Base-by-base conservation (phyloP, 129 eudicot species). In the Helianthus tuberosus region DNA sequence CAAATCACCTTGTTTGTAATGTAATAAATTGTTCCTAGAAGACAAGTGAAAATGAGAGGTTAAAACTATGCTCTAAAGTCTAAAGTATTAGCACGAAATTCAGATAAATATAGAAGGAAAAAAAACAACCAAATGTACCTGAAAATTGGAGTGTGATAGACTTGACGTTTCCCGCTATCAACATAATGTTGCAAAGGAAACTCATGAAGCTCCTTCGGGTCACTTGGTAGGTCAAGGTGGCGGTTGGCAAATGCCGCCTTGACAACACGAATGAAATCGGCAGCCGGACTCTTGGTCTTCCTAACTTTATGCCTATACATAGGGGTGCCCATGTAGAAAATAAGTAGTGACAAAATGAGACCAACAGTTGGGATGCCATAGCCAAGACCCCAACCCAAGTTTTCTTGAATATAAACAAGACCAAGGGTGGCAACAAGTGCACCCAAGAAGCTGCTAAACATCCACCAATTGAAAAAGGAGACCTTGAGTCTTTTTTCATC, bases 401-500 rank as follows among this genome's bases (percentile, higher is more conserved):
- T 94, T 49, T 94, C 98, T 86, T 94, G 98, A 41, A 94, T 88
- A 72, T 94, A 94, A 8, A 94, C 98, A 43, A 94, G 89, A 20
- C 91, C 97, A 47, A 88, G 79, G 8, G 87, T 88, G 11, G 98
- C 98, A 43, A 90, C 46, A 16, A 94, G 77, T 43, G 89, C 96
- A 44, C 98, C 98, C n/a, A 77, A 68, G 76, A 86, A 94, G 46
- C 89, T 79, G 60, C 96, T 86, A 41, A 94, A 94, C 97, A 90
- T 90, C 98, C 98, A 94, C 98, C 98, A 94, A 46, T 94, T 94
- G 76, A 94, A 94, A 77, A 94, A 94, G 11, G 97, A 90, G 12
- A 65, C 90, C 68, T 90, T 94, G 16, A 86, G 88, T 60, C 80
- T 77, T 65, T 90, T 94, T 75, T 94, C 98, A 50, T 76, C 41